phyloP scores from a whole-genome alignment of 495 filamentous ascomycete species.

The Mycothermus thermophilus region DNA sequence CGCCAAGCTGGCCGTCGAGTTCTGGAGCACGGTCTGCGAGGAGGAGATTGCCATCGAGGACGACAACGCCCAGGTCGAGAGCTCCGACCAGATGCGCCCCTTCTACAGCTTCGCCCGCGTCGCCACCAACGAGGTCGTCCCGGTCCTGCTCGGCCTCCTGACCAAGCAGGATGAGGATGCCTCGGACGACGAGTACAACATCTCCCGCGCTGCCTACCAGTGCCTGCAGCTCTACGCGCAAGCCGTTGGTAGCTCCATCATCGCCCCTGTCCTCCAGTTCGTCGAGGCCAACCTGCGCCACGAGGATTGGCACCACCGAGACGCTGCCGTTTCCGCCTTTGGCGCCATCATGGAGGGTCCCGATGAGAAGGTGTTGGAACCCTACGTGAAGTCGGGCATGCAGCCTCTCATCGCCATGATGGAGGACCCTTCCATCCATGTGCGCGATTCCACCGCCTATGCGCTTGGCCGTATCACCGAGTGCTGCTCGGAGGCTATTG shows the following conservation, averaged over 20 bases:
- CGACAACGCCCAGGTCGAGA: slow-evolving; percentile 77
- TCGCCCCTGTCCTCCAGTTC: slow-evolving; percentile 70
- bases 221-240: slow-evolving; percentile 91
- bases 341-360: slow-evolving; percentile 98
- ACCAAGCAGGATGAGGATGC: slow-evolving; percentile 98
- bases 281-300: slow-evolving; percentile 81
- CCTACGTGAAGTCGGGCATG: slow-evolving; percentile 86
- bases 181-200: slow-evolving; percentile 89
- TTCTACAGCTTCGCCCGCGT: slow-evolving; percentile 87
- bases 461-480: slow-evolving; percentile 93
- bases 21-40: slow-evolving; percentile 99
- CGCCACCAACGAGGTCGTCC: slow-evolving; percentile 82
- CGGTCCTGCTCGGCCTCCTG: slow-evolving; percentile 74
- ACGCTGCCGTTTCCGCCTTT: slow-evolving; percentile 95
- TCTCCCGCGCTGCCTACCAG: slow-evolving; percentile 89
- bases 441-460: slow-evolving; percentile 95
- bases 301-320: slow-evolving; percentile 84
- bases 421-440: slow-evolving; percentile 75
- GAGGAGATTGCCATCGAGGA: slow-evolving; percentile 96
- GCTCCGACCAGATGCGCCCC: slow-evolving; percentile 60
- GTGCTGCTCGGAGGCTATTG: slow-evolving; percentile 73
- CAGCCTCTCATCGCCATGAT: slow-evolving; percentile 89
- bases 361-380: slow-evolving; percentile 73
- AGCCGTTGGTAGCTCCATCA: slow-evolving; percentile 67
- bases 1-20: slow-evolving; percentile 92